These are phyloP conservation scores for Cladophialophora exuberans DNA, from an alignment of 2,329 filamentous ascomycete genomes.

Conservation along the genomic window DNA sequence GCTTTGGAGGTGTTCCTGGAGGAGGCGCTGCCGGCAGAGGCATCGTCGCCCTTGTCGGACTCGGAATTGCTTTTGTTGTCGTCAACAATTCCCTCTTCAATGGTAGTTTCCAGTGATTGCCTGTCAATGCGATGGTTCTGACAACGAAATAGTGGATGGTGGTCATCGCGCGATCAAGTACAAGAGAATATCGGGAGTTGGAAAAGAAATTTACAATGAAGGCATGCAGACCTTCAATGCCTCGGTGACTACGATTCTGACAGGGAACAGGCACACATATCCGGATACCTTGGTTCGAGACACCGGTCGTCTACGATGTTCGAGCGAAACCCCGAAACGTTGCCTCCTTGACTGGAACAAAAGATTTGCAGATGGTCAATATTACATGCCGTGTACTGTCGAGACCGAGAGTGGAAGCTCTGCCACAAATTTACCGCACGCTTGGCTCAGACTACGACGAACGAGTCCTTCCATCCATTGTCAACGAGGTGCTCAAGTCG, in stretches of 20 bases:
- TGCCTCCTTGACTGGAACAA: slow-evolving; percentile 94
- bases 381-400: slow-evolving; percentile 99
- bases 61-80: slow-evolving; percentile 48
- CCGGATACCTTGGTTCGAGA: slow-evolving; percentile 95
- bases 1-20: slow-evolving; percentile 55
- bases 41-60: slow-evolving; percentile 58
- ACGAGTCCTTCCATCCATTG: slow-evolving; percentile 92
- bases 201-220: slow-evolving; percentile 95
- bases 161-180: slow-evolving; percentile 99
- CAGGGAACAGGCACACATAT: slow-evolving; percentile 76
- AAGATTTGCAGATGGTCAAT: slow-evolving; percentile 99
- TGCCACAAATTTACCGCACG: slow-evolving; percentile 96
- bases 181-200: slow-evolving; percentile 85
- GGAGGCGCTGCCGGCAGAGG: slow-evolving; percentile 59
- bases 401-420: slow-evolving; percentile 79
- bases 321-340: slow-evolving; percentile 97
- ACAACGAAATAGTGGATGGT: slow-evolving; percentile 72
- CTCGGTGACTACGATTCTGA: slow-evolving; percentile 2
- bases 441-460: slow-evolving; percentile 96
- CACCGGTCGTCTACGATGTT: slow-evolving; percentile 94
- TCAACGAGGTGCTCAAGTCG: slow-evolving; percentile 98
- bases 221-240: slow-evolving; percentile 55
- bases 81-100: slow-evolving; percentile 67
- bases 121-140: no score
- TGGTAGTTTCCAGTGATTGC: no score